These are phyloP conservation scores for Lepidium aucheri DNA, from an alignment of 345 rosid species.

Conservation along the genomic window DNA sequence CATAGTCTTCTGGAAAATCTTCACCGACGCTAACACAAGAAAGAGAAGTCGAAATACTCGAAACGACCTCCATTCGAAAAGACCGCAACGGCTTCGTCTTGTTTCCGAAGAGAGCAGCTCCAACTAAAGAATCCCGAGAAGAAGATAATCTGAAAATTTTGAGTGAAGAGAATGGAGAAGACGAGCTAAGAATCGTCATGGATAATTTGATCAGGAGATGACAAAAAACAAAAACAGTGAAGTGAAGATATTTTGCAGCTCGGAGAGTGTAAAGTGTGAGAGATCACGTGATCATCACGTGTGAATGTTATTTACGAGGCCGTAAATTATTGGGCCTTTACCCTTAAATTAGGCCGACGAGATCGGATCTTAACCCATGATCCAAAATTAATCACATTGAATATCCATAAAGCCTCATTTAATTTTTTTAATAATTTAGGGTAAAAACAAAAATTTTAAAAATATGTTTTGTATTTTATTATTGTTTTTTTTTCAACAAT, in stretches of 20 bases:
- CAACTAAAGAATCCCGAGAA: background rate
- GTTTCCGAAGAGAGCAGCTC: background rate
- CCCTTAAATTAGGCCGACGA: background rate
- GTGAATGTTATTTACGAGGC: conserved; percentile 10
- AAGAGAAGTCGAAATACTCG: conserved; percentile 20
- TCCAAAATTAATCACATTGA: background rate
- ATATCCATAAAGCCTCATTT: background rate
- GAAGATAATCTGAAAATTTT: conserved; percentile 9
- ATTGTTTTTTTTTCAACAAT: too few relatives aligned
- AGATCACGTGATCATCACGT: background rate
- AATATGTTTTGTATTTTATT: too few relatives aligned
- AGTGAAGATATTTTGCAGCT: background rate
- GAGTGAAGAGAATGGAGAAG: conserved; percentile 6
- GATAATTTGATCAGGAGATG: background rate
- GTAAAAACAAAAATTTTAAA: too few relatives aligned
- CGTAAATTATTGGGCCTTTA: conserved; percentile 1
- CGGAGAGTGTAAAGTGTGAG: background rate
- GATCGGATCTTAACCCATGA: background rate
- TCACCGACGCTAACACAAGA: conserved; percentile 42
- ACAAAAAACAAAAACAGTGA: background rate
- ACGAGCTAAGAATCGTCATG: conserved; percentile 26
- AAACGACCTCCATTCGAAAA: conserved; percentile 15
- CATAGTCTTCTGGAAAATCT: conserved; percentile 57
- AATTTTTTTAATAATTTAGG: too few relatives aligned
- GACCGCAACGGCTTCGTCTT: background rate